Percentiles rank a stretch among this genome's conserved stretches.
Conservation (phyloP, 129 eudicot genomes). For the Glebionis coronaria region DNA sequence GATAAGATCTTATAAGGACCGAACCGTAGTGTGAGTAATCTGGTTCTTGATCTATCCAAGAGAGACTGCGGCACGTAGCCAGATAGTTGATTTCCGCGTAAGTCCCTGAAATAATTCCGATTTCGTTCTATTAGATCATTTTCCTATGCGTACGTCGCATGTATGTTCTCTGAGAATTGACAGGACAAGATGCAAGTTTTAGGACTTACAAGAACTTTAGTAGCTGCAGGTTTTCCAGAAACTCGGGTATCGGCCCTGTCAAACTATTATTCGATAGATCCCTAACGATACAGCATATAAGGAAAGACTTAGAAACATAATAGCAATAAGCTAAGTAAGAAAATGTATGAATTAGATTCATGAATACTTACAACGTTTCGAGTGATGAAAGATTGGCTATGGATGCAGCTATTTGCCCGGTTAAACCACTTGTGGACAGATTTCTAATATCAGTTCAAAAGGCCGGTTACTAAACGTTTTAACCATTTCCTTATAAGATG, state of each 20-base stretch:
- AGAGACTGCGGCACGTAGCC: constrained; percentile 31
- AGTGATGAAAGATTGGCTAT: constrained; percentile 33
- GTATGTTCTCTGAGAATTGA: not conserved
- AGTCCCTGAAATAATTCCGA: constrained; percentile 19
- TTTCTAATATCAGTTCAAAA: constrained; percentile 24
- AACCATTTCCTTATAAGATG: not conserved
- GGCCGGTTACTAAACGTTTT: not conserved
- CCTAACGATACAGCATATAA: constrained; percentile 21
- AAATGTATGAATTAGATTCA: not conserved
- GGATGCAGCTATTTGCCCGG: constrained; percentile 34
- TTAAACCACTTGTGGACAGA: constrained; percentile 33
- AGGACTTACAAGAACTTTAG: constrained; percentile 31
- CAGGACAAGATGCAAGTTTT: not conserved
- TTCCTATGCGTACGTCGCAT: not conserved
- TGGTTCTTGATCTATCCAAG: constrained; percentile 30
- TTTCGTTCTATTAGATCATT: not conserved
- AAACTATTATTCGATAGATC: constrained; percentile 38
- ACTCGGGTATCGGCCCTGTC: constrained; percentile 35
- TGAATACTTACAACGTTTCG: constrained; percentile 30
- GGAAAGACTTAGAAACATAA: not conserved
- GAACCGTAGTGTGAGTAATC: constrained; percentile 30
- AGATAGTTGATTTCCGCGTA: constrained; percentile 27
- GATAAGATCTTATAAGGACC: constrained; percentile 2
- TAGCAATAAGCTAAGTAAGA: not conserved
- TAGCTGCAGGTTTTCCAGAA: constrained; percentile 24